These are phyloP conservation scores for Castanopsis chinensis DNA, from an alignment of 306 rosid genomes.

Conservation along the genomic window DNA sequence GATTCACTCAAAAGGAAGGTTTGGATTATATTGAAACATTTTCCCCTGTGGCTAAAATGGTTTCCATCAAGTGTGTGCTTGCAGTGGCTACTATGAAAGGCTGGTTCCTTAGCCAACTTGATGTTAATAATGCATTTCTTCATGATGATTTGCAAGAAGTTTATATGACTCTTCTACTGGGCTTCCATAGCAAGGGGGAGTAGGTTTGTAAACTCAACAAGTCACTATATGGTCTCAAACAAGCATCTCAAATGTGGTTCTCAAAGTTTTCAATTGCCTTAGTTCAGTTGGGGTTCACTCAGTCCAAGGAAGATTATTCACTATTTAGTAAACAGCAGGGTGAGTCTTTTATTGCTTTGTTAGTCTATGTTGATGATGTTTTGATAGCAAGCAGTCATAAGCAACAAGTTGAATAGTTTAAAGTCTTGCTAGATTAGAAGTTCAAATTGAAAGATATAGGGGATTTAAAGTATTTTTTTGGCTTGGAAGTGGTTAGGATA, in stretches of 20 bases:
- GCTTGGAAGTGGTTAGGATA: not conserved
- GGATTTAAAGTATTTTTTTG: not conserved
- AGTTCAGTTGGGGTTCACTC: not conserved
- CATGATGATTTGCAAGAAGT: not conserved
- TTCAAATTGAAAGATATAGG: not conserved
- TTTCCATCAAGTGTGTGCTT: too few relatives aligned
- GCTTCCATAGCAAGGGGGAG: not conserved
- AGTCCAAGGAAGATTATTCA: not conserved
- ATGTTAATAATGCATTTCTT: not conserved
- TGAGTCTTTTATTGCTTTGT: not conserved
- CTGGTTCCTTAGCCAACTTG: too few relatives aligned
- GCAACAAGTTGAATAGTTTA: not conserved
- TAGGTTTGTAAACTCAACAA: not conserved
- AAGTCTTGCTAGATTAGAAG: not conserved
- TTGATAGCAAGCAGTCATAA: not conserved
- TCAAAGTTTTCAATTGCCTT: not conserved
- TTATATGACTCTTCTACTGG: not conserved
- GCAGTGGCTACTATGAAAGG: too few relatives aligned
- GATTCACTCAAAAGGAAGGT: too few relatives aligned
- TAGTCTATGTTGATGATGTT: not conserved
- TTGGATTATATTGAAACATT: too few relatives aligned
- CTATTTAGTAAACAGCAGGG: not conserved
- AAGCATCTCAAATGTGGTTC: not conserved
- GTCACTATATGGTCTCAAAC: not conserved
- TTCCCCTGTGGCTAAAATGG: too few relatives aligned